phyloP scores from a whole-genome alignment of 441 rosid species.

The Isatis lusitanica region DNA sequence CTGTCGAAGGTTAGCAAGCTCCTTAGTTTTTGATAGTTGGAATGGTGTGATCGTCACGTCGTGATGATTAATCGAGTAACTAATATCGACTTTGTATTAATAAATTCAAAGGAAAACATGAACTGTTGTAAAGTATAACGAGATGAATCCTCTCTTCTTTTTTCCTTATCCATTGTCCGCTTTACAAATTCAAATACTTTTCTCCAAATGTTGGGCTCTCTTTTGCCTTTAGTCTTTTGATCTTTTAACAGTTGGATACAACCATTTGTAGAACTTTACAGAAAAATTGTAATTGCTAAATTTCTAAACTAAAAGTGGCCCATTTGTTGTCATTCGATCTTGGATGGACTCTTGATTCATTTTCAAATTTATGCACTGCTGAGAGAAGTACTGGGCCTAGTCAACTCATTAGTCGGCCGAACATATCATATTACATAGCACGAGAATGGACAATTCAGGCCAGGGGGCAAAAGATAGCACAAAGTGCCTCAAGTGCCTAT shows the following conservation, averaged over 20 bases:
- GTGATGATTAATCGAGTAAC: slow-evolving; percentile 6
- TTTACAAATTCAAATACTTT: slow-evolving; percentile 4
- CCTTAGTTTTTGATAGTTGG: slow-evolving; percentile 14
- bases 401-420: neutral
- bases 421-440: neutral
- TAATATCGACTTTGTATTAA: neutral
- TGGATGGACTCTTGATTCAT: neutral
- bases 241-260: slow-evolving; percentile 20
- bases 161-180: slow-evolving; percentile 8
- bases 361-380: neutral
- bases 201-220: neutral
- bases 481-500: too few species aligned
- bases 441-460: too few species aligned
- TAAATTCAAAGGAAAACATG: neutral
- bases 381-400: neutral
- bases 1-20: slow-evolving; percentile 17
- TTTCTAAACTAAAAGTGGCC: neutral
- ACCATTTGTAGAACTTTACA: slow-evolving; percentile 16
- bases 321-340: neutral
- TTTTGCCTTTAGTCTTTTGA: slow-evolving; percentile 15
- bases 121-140: neutral
- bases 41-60: slow-evolving; percentile 37
- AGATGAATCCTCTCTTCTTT: neutral
- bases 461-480: too few species aligned
- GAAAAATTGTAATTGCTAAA: neutral